A percentile compares a stretch with the other conserved stretches of the same genome.
Conservation (phyloP, 441 rosid species). For the Bocquillonia castaneifolia region DNA sequence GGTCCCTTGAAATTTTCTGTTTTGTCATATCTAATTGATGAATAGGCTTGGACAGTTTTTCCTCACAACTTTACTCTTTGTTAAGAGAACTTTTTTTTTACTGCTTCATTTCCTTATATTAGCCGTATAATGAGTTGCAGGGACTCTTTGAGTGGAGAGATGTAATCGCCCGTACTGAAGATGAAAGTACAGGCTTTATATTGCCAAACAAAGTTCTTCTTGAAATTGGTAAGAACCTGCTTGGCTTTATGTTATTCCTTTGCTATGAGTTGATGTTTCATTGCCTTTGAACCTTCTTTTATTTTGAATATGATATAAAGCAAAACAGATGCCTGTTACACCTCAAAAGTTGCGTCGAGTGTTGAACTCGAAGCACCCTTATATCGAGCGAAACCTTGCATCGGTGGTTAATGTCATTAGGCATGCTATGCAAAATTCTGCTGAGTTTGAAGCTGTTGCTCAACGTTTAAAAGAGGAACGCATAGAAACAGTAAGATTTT, state of each 20-base stretch:
- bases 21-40: not conserved
- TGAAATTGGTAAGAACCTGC: conserved; percentile 57
- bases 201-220: conserved; percentile 81
- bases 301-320: conserved; percentile 39
- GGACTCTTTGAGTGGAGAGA: conserved; percentile 89
- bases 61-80: not conserved
- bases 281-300: conserved; percentile 15
- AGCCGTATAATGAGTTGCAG: conserved; percentile 36
- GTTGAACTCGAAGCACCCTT: conserved; percentile 62
- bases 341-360: conserved; percentile 47
- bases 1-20: not conserved
- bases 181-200: conserved; percentile 91
- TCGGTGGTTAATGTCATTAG: conserved; percentile 55
- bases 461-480: conserved; percentile 42
- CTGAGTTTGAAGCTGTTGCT: conserved; percentile 58
- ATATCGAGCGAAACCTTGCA: conserved; percentile 59
- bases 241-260: not conserved
- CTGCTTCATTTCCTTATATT: conserved; percentile 2
- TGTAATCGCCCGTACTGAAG: conserved; percentile 71
- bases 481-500: conserved; percentile 43
- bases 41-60: conserved; percentile 4
- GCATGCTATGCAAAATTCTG: conserved; percentile 62
- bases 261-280: conserved; percentile 15
- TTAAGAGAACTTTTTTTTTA: not conserved
- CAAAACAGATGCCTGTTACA: conserved; percentile 76